phyloP scores from a whole-genome alignment of 495 filamentous ascomycete genomes.

The Aspergillus carlsbadensis region DNA sequence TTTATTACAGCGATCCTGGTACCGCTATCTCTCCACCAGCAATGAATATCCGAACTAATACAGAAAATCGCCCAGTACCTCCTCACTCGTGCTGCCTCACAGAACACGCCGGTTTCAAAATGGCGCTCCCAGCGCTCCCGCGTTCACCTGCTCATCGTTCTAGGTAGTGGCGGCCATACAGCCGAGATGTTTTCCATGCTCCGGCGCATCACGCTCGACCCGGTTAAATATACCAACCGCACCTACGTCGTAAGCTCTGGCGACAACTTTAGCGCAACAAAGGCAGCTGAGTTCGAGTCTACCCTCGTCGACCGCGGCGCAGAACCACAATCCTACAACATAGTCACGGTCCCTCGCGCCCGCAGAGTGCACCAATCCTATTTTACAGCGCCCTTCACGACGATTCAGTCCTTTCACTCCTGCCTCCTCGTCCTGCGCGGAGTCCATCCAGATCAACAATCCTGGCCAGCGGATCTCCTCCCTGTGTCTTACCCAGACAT shows the following conservation, averaged over 20 bases:
- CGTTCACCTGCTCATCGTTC: constrained; percentile 74
- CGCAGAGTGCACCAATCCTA: constrained; percentile 76
- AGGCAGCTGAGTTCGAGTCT: constrained; percentile 64
- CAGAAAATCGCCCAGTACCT: constrained; percentile 22
- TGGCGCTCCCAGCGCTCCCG: constrained; percentile 33
- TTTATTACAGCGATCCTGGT: constrained; percentile 21
- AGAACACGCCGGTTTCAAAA: constrained; percentile 32
- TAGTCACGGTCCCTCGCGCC: constrained; percentile 67
- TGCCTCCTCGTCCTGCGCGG: constrained; percentile 44
- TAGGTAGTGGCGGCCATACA: constrained; percentile 93
- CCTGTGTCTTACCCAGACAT: constrained; percentile 60
- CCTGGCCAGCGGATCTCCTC: constrained; percentile 19
- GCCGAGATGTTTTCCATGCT: constrained; percentile 89
- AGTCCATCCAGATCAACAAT: constrained; percentile 29
- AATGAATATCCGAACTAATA: not conserved
- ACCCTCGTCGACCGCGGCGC: constrained; percentile 21
- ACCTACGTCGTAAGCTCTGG: constrained; percentile 80
- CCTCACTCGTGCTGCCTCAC: constrained; percentile 30
- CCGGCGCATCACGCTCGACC: constrained; percentile 42
- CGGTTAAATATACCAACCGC: constrained; percentile 59
- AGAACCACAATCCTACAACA: constrained; percentile 41
- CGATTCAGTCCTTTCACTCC: constrained; percentile 55
- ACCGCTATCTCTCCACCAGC: not conserved
- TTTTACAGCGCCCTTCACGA: constrained; percentile 61
- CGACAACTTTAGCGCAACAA: constrained; percentile 69